Percentiles rank a stretch among this genome's conserved stretches.
Conservation (phyloP, 805 yeast genomes). For the Candida silvicultrix region DNA sequence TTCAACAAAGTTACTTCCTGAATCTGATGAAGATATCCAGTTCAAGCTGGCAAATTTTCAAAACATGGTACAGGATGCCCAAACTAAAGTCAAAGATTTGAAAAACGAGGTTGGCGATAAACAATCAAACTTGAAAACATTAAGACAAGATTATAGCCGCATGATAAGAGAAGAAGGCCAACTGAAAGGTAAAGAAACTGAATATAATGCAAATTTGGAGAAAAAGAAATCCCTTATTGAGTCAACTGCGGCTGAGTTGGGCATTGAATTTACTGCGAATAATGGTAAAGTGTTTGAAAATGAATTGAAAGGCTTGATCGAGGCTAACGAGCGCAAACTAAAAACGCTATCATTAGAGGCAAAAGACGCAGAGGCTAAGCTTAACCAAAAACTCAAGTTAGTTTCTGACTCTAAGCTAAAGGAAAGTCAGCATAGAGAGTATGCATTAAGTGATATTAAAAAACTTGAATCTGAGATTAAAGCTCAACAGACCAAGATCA, state of each 20-base stretch:
- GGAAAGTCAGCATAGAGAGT: constrained; percentile 37
- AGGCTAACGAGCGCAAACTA: constrained; percentile 6
- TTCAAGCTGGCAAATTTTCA: constrained; percentile 37
- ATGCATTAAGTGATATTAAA: constrained; percentile 34
- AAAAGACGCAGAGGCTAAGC: constrained; percentile 10
- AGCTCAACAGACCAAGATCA: constrained; percentile 32
- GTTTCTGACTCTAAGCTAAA: constrained; percentile 29
- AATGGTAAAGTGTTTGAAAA: constrained; percentile 1
- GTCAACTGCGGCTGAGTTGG: not conserved
- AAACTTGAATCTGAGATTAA: constrained; percentile 29
- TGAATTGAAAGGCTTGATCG: not conserved
- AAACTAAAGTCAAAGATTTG: constrained; percentile 19
- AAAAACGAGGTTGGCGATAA: constrained; percentile 17
- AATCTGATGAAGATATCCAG: constrained; percentile 34
- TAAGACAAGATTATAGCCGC: constrained; percentile 29
- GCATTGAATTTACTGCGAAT: not conserved
- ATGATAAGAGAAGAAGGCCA: constrained; percentile 50
- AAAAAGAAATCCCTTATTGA: constrained; percentile 16
- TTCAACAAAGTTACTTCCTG: constrained; percentile 40
- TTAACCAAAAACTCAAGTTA: constrained; percentile 11
- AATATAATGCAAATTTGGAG: constrained; percentile 22
- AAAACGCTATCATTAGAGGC: constrained; percentile 5
- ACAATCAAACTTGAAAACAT: constrained; percentile 18
- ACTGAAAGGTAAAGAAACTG: constrained; percentile 36
- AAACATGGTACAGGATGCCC: constrained; percentile 22